These are phyloP conservation scores for Solanum pinnatisectum DNA, from an alignment of 257 asterid genomes.

Conservation along the genomic window DNA sequence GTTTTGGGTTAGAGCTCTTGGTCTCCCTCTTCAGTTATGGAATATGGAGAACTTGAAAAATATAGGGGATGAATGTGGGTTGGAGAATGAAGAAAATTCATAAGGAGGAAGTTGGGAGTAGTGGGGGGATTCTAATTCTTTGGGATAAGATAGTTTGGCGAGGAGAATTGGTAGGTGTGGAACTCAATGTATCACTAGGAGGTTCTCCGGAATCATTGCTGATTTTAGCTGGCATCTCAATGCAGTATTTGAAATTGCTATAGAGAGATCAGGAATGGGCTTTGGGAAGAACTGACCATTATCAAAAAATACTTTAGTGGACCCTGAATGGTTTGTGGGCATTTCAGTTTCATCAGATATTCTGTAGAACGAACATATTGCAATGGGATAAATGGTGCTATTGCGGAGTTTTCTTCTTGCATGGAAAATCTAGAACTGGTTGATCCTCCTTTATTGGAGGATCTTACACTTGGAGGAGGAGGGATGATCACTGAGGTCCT, in stretches of 20 bases:
- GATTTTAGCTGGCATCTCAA: not conserved
- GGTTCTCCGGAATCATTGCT: not conserved
- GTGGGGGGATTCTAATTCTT: not conserved
- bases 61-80: not conserved
- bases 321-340: not conserved
- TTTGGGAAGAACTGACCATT: not conserved
- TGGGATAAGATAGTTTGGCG: not conserved
- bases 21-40: not conserved
- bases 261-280: not conserved
- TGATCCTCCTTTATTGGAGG: not conserved
- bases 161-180: not conserved
- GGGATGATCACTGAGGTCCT: not conserved
- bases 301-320: not conserved
- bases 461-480: not conserved
- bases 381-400: not conserved
- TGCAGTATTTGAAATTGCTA: not conserved
- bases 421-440: not conserved
- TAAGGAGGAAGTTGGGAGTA: not conserved
- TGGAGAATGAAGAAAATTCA: not conserved
- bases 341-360: not conserved
- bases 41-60: not conserved
- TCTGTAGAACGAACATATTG: not conserved
- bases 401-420: not conserved
- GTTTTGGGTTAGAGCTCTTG: not conserved
- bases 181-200: not conserved